Conservation (phyloP, 345 rosid species). For the Abelmoschus esculentus region DNA sequence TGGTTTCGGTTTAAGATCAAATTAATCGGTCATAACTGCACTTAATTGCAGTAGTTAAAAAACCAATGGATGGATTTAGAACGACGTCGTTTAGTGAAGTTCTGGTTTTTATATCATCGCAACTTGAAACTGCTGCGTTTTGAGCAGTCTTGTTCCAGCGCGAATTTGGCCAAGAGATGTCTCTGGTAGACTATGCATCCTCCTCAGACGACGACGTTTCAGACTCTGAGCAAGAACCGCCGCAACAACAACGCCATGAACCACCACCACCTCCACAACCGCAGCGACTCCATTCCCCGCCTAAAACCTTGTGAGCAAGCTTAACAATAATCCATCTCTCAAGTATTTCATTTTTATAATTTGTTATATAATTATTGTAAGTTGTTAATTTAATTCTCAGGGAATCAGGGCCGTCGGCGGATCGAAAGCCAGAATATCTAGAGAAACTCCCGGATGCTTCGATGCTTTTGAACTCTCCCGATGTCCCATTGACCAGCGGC, state of each 20-base stretch:
- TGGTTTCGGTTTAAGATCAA: neutral
- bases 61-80: neutral
- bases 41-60: neutral
- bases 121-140: neutral
- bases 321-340: neutral
- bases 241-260: constrained; percentile 10
- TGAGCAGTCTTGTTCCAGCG: neutral
- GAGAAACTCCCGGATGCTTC: constrained; percentile 84
- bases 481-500: constrained; percentile 21
- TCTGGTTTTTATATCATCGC: neutral
- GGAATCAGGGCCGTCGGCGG: constrained; percentile 15
- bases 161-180: constrained; percentile 24
- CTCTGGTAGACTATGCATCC: constrained; percentile 65
- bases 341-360: neutral
- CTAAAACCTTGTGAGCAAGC: constrained; percentile 25
- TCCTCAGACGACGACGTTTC: constrained; percentile 51
- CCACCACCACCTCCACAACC: neutral
- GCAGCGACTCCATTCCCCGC: constrained; percentile 17
- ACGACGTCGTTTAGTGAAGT: neutral
- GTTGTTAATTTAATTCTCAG: constrained; percentile 18
- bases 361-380: neutral
- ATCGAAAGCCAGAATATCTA: constrained; percentile 18
- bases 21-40: neutral
- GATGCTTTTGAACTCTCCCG: constrained; percentile 51
- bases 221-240: constrained; percentile 14